A percentile compares a stretch with the other conserved stretches of the same genome.
Conservation (phyloP, 2,329 filamentous ascomycete species). For the Beauveria caledonica region DNA sequence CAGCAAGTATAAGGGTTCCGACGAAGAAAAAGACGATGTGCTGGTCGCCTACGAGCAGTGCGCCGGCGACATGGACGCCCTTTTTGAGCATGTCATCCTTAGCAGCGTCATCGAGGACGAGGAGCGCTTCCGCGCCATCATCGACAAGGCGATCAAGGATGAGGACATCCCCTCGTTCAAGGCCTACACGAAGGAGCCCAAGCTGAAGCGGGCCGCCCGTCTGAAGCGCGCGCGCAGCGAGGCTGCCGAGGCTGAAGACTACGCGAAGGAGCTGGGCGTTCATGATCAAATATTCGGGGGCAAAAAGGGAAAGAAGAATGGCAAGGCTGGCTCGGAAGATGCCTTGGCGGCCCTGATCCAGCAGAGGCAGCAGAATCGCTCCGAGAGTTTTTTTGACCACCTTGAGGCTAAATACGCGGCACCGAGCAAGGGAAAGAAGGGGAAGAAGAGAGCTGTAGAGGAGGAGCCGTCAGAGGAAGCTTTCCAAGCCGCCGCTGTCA, state of each 20-base stretch:
- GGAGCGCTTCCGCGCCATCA: constrained; percentile 69
- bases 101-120: constrained; percentile 80
- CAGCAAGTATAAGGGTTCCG: constrained; percentile 71
- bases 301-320: constrained; percentile 39
- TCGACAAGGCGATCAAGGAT: constrained; percentile 68
- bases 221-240: constrained; percentile 57
- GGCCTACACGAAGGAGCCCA: constrained; percentile 66
- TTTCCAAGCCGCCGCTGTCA: constrained; percentile 49
- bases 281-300: constrained; percentile 59
- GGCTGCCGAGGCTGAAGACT: constrained; percentile 62
- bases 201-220: constrained; percentile 51
- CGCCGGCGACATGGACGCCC: constrained; percentile 64
- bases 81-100: constrained; percentile 83
- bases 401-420: constrained; percentile 69
- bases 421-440: constrained; percentile 23
- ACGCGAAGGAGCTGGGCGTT: constrained; percentile 66
- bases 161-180: constrained; percentile 59
- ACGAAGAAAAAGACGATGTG: constrained; percentile 75
- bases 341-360: constrained; percentile 67
- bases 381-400: constrained; percentile 57
- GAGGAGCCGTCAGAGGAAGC: constrained; percentile 56
- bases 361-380: constrained; percentile 57
- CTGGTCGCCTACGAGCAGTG: constrained; percentile 64
- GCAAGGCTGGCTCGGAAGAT: constrained; percentile 34
- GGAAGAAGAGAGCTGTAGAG: constrained; percentile 45